phyloP scores from a whole-genome alignment of 2,329 filamentous ascomycete species.

The Cryphonectria nitschkei region DNA sequence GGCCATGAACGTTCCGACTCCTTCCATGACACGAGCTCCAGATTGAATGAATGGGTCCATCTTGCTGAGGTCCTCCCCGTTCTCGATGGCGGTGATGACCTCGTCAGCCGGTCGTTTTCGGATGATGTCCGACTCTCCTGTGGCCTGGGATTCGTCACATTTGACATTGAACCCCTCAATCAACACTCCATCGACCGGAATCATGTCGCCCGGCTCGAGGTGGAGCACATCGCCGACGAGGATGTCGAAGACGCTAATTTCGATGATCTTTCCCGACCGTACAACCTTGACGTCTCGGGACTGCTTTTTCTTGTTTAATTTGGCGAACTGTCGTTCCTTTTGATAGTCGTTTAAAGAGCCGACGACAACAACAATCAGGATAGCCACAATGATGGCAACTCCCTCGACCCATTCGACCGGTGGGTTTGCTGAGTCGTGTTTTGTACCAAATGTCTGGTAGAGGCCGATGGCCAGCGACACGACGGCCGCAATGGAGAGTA shows the following conservation, averaged over 20 bases:
- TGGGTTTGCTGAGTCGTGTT: conserved; percentile 54
- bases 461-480: conserved; percentile 76
- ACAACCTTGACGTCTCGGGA: conserved; percentile 73
- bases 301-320: conserved; percentile 78
- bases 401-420: conserved; percentile 80
- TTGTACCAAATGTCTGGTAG: conserved; percentile 71
- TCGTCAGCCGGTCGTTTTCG: conserved; percentile 70
- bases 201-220: conserved; percentile 74
- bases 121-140: conserved; percentile 78
- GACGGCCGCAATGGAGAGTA: conserved; percentile 70
- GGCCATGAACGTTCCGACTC: conserved; percentile 73
- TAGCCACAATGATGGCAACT: conserved; percentile 80
- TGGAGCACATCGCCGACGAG: conserved; percentile 72
- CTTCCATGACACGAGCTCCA: conserved; percentile 76
- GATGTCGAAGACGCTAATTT: conserved; percentile 71
- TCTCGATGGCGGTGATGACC: conserved; percentile 71
- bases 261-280: conserved; percentile 70
- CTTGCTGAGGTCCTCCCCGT: conserved; percentile 67
- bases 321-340: conserved; percentile 79
- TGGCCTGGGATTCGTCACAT: conserved; percentile 78
- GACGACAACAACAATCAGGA: conserved; percentile 75
- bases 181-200: conserved; percentile 74
- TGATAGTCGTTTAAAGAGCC: conserved; percentile 80
- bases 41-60: conserved; percentile 87
- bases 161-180: conserved; percentile 75